Evolutionary conservation across 2,329 filamentous ascomycete species (phyloP).

Genomic region (Scorias spongiosa): DNA sequence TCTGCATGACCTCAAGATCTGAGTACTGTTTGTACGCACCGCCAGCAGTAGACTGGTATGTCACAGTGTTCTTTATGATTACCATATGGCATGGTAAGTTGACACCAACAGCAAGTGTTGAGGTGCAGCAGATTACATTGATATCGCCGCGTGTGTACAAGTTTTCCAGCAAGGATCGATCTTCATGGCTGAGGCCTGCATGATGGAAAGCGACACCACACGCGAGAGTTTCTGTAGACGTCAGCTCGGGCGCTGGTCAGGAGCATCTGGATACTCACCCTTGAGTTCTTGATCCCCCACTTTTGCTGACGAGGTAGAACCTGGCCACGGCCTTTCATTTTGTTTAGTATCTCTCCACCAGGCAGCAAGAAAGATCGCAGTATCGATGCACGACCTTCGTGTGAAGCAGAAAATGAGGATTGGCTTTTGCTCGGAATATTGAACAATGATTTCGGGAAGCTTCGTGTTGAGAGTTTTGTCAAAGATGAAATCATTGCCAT

Average conservation of each 20-base stretch:
- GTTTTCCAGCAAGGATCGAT: constrained; percentile 51
- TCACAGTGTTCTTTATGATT: constrained; percentile 64
- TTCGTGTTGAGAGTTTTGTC: constrained; percentile 53
- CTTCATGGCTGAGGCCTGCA: constrained; percentile 51
- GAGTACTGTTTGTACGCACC: constrained; percentile 49
- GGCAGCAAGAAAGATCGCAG: constrained; percentile 51
- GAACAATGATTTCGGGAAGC: constrained; percentile 50
- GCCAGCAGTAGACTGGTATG: constrained; percentile 38
- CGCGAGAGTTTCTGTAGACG: constrained; percentile 25
- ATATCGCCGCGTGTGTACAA: constrained; percentile 57
- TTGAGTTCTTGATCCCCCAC: background rate
- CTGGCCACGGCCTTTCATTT: background rate
- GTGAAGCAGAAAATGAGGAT: constrained; percentile 77
- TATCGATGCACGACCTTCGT: constrained; percentile 51
- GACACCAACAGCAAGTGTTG: constrained; percentile 68
- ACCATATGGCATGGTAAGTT: constrained; percentile 75
- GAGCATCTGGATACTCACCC: constrained; percentile 2
- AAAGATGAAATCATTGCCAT: constrained; percentile 59
- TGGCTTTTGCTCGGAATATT: constrained; percentile 55
- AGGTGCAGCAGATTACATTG: constrained; percentile 72
- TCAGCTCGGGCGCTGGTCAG: constrained; percentile 1
- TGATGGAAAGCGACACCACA: constrained; percentile 70
- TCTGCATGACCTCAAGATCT: constrained; percentile 77
- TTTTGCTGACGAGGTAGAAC: background rate
- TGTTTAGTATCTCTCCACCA: constrained; percentile 38